Evolutionary conservation across 2,329 filamentous ascomycete genomes (phyloP), one percentile per base, ranked within the genome.

Genomic region (Epichloe sibirici): DNA sequence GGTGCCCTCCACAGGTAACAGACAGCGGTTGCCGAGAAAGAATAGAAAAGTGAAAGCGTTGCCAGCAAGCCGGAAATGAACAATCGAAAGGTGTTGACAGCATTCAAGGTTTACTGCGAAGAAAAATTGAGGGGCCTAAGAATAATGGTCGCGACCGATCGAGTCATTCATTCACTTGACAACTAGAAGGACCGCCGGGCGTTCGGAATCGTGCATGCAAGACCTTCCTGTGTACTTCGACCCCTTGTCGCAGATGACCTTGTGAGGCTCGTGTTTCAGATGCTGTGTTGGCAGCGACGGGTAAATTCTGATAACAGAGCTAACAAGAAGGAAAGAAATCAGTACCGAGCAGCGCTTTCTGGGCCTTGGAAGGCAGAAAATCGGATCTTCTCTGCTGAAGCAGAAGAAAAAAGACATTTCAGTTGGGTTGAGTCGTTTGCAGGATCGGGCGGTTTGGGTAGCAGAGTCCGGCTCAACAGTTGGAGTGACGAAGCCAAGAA

Each of bases 221-320:
- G 25, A 25, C 15, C 9, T 12, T 40, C 31, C 15, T 40, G 7
- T n/a, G 25, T 34, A 35, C n/a, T 34, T 17, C 35, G 21, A 21
- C 50, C 48, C 44, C 49, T 49, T 45, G 48, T 49, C 51, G 35
- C 40, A 46, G 43, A 49, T 31, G 31, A 49, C 11, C 17, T 34
- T 45, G 31, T 45, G 46, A 39, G 31, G 35, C 13, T 21, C 47
- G 43, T 45, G 51, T 55, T 53, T 55, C 51, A 52, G 44, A 51
- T 48, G 11, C 25, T 31, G 28, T 25, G 51, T 47, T 43, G 51
- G 42, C 43, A 13, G 31, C 37, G n/a, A 48, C 17, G 17, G 25
- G 43, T 47, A 43, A 46, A 13, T n/a, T 48, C 31, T 42, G 48
- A 50, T 38, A 44, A 38, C 31, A 38, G 31, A 48, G 38, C 38